Evolutionary conservation across 192 early-diverging fungal genomes (phyloP), one percentile per base, ranked within the genome.

Genomic region (Podila horticola): DNA sequence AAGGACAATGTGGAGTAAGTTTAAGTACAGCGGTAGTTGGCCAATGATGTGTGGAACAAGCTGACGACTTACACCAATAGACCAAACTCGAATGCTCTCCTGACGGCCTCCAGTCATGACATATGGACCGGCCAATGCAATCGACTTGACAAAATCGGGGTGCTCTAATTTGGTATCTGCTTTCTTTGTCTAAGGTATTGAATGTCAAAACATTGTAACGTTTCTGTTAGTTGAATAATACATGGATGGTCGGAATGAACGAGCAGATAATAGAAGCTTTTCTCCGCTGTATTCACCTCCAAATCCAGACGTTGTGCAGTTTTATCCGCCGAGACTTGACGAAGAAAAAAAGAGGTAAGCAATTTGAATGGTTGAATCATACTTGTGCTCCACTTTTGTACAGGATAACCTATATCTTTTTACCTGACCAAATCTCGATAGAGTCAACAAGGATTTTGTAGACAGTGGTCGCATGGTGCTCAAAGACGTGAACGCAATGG

Each of bases 1-100:
- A 45, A 2, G 15, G 15, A 13, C 41, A 45, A 45, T 17, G 2
- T 15, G 41, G 41, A 17, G 41, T 45, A 15, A 45, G 41, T 3
- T 45, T 45, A 12, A 3, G 41, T 15, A 45, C 41, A 17, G 15
- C 4, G 15, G 15, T 45, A 45, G 15, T 15, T 15, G 15, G 15
- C 41, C 1, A 17, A 45, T 45, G 41, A 45, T 45, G 41, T 4
- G 41, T 45, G 15, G 38, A 20, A 26, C 41, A 48, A 36, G 19
- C 64, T 24, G 31, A 20, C 5, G 4, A 85, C 86, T 83, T 91
- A 97, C 95, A n/a, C 87, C 89, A 82, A 93, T 87, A 59, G 95
- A 92, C 94, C 94, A 99, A 15, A 98, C 84, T 48, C 93, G 91
- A 51, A 99, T 90, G 22, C 86, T 87, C 66, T 98, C 96, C 71